Conservation (phyloP, 2,329 filamentous ascomycete genomes). For the Helicocarpus griseus region DNA sequence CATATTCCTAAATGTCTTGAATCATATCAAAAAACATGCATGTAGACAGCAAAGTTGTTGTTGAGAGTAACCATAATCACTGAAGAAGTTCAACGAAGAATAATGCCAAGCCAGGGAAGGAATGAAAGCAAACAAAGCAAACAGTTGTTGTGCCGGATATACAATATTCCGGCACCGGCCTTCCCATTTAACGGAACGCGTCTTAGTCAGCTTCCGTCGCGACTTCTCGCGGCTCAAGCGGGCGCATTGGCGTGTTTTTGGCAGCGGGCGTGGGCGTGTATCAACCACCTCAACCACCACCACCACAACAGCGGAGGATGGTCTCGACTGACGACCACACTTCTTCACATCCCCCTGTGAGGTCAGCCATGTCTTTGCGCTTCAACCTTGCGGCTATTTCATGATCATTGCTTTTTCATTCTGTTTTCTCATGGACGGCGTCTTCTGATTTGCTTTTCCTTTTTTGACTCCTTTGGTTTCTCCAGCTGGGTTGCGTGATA, state of each 20-base stretch:
- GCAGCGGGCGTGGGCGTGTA: neutral
- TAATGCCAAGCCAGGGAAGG: neutral
- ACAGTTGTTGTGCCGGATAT: neutral
- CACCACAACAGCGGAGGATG: neutral
- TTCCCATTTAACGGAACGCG: neutral
- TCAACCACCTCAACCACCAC: neutral
- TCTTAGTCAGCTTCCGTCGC: neutral
- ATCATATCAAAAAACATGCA: too few species aligned
- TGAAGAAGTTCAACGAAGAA: too few species aligned
- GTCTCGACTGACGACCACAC: neutral
- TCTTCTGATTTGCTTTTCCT: slow-evolving; percentile 1
- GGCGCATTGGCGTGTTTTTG: neutral
- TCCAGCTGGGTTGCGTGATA: slow-evolving; percentile 4
- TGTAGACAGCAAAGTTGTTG: too few species aligned
- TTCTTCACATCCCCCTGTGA: too few species aligned
- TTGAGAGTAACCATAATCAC: too few species aligned
- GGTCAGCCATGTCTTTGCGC: too few species aligned
- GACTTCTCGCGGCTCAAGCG: neutral
- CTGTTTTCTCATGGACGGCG: neutral
- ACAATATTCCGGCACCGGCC: neutral
- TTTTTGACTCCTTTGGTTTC: slow-evolving; percentile 9
- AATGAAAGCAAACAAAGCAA: neutral
- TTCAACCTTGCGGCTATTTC: too few species aligned
- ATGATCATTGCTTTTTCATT: too few species aligned
- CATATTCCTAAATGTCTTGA: too few species aligned